phyloP scores from a whole-genome alignment of 2,329 filamentous ascomycete genomes.

The Neopestalotiopsis sp. region DNA sequence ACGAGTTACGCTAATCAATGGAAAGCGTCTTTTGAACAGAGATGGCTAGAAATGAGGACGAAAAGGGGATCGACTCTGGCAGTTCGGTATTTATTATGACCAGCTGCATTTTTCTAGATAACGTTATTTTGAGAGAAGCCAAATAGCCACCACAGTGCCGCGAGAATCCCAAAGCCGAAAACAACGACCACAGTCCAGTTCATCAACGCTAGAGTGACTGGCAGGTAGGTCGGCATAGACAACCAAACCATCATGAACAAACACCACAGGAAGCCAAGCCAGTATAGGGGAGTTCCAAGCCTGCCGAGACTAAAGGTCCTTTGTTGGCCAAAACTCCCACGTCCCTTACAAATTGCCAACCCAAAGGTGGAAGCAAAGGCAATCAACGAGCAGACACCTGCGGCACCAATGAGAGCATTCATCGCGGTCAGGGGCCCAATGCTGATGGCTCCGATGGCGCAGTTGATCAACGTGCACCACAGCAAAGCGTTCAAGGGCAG shows the following conservation, averaged over 20 bases:
- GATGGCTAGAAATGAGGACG: too few relatives aligned
- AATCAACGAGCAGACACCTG: background rate
- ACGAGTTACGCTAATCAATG: too few relatives aligned
- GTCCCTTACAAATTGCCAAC: background rate
- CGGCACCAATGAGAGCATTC: background rate
- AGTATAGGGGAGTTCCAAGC: background rate
- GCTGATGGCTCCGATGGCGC: background rate
- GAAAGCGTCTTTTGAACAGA: too few relatives aligned
- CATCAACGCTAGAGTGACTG: background rate
- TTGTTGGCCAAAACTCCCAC: background rate
- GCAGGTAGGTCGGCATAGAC: background rate
- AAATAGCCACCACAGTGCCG: too few relatives aligned
- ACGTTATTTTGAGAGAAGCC: too few relatives aligned
- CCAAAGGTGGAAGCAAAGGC: background rate
- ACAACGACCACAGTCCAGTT: background rate
- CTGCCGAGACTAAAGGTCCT: background rate
- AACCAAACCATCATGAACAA: slow-evolving; percentile 8
- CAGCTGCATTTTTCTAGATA: too few relatives aligned
- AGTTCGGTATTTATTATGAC: too few relatives aligned
- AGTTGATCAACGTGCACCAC: background rate
- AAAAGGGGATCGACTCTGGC: too few relatives aligned
- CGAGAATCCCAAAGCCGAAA: too few relatives aligned
- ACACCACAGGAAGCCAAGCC: background rate
- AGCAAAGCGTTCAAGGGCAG: slow-evolving; percentile 4
- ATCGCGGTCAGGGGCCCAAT: background rate